Base-by-base conservation (phyloP, 306 rosid species). In the Senna siamea region DNA sequence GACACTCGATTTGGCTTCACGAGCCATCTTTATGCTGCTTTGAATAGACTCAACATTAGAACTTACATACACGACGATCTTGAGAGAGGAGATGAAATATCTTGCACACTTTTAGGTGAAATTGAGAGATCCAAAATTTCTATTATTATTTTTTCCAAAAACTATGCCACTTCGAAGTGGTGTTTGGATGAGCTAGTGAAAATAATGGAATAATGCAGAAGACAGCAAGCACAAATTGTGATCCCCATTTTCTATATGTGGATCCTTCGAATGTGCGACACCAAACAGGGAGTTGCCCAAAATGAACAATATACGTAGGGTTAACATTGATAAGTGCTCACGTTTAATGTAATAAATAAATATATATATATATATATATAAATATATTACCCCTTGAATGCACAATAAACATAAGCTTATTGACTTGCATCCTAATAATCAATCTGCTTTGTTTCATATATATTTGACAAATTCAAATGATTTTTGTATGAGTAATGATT, bases 141-240 rank as follows among this genome's bases (percentile, higher is more conserved):
- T 0, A 20, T 66, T 4, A 9, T 66, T 0, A 12, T 66, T n/a
- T 66, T 46, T 23, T 66, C 56, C 11, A 18, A 15, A 8, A 44
- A n/a, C n/a, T 66, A 46, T 26, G 72, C 72, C 0, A 11, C 35
- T 3, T 66, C 41, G 0, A 66, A 1, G 23, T 66, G 56, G 57
- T 23, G 56, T 47, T 14, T 66, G 44, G 43, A 66, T n/a, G 28
- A 66, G 19, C 58, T 66, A 0, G 28, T 11, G 2, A 47, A 66
- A 7, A 76, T 80, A 48, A 60, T 80, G 20, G 84, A 80, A 0
- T 76, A 80, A 0, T 76, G 81, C 34, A 81, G 26, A 5, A 80
- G 23, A 5, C 26, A 20, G 0, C 71, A 28, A 5, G 47, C 50
- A 0, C 85, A 81, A 22, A 43, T 57, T 15, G 73, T 81, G 2